Evolutionary conservation across 257 asterid genomes (phyloP).

Genomic region (Solanum medicagineum): DNA sequence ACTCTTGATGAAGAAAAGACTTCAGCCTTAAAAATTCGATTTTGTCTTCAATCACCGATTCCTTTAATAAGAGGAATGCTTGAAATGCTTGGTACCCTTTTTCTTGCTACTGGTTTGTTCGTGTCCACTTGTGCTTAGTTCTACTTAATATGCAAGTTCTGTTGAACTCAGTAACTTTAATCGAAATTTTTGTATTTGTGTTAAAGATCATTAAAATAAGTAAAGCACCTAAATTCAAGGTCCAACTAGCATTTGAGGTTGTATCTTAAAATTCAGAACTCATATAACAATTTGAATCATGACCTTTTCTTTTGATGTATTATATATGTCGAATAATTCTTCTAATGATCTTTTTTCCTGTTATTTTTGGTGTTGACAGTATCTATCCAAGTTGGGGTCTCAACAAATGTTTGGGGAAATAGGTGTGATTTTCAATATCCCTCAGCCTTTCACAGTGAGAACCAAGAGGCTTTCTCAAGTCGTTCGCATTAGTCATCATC

Average conservation of each 20-base stretch:
- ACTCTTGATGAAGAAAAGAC: too few relatives aligned
- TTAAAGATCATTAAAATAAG: neutral
- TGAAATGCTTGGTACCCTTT: too few relatives aligned
- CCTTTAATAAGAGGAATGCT: too few relatives aligned
- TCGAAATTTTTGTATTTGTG: neutral
- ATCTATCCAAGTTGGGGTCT: constrained; percentile 43
- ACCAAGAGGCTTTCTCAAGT: constrained; percentile 90
- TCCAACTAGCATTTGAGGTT: neutral
- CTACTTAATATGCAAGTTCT: neutral
- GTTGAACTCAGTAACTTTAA: neutral
- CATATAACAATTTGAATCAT: neutral
- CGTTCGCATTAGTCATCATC: constrained; percentile 75
- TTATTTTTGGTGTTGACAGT: constrained; percentile 18
- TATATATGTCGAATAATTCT: neutral
- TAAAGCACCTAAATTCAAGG: neutral
- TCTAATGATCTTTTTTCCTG: neutral
- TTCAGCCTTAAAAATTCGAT: too few relatives aligned
- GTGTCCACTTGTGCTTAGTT: too few relatives aligned
- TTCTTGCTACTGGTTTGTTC: too few relatives aligned
- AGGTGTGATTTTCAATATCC: constrained; percentile 75
- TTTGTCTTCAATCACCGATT: too few relatives aligned
- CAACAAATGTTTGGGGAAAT: constrained; percentile 79
- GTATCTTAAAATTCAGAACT: neutral
- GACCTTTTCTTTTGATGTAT: neutral
- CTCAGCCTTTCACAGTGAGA: constrained; percentile 97